These are phyloP conservation scores for Globisporangium middletonii DNA, from an alignment of 352 stramenopile genomes.

Conservation along the genomic window DNA sequence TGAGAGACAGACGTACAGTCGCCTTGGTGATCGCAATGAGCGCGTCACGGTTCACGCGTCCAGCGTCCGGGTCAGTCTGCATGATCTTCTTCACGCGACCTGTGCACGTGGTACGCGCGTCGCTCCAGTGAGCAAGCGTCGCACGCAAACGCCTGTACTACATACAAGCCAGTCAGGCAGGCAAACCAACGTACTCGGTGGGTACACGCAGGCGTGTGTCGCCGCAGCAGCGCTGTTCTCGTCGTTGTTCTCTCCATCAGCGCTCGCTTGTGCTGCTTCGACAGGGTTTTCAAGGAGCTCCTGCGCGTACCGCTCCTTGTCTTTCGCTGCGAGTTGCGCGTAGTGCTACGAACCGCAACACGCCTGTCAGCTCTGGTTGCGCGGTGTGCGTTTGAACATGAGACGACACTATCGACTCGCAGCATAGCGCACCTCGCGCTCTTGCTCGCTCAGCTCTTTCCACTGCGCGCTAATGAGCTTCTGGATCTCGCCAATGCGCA, in stretches of 20 bases:
- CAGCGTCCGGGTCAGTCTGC: conserved; percentile 89
- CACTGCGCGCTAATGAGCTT: conserved; percentile 89
- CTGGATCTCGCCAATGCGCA: conserved; percentile 74
- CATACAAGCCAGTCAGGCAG: not conserved
- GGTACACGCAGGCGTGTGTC: conserved; percentile 48
- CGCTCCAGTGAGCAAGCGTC: not conserved
- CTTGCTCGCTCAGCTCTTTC: conserved; percentile 73
- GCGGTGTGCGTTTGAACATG: too few species aligned
- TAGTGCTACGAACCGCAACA: conserved; percentile 40
- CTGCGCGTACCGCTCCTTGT: conserved; percentile 81
- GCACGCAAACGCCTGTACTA: too few species aligned
- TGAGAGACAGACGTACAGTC: conserved; percentile 38
- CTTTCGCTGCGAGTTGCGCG: conserved; percentile 72
- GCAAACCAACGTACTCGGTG: conserved; percentile 22
- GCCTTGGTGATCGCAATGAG: conserved; percentile 90
- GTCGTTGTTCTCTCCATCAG: conserved; percentile 26
- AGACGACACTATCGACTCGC: too few species aligned
- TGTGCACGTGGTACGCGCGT: conserved; percentile 12
- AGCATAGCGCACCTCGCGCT: conserved; percentile 57
- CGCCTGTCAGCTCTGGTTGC: not conserved
- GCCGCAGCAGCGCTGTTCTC: conserved; percentile 15
- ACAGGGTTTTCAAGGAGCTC: conserved; percentile 67
- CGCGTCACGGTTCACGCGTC: conserved; percentile 90
- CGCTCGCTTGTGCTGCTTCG: conserved; percentile 43
- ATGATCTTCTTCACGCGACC: conserved; percentile 92